phyloP scores from a whole-genome alignment of 2,329 filamentous ascomycete genomes.

The Fusarium cicatricum region DNA sequence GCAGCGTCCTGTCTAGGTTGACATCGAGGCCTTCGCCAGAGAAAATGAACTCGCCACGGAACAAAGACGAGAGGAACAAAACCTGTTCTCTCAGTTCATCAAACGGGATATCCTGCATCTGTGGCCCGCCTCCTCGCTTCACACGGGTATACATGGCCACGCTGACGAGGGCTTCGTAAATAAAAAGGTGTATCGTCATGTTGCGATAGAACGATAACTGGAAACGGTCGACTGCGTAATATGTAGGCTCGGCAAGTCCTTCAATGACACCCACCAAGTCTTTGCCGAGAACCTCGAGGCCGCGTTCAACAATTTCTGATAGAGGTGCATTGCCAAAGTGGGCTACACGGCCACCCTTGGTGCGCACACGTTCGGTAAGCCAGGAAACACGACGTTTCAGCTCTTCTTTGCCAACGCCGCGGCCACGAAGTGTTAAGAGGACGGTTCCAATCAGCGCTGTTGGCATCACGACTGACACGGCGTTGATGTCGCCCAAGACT shows the following conservation, averaged over 20 bases:
- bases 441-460: conserved; percentile 96
- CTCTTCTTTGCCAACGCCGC: conserved; percentile 89
- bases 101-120: conserved; percentile 81
- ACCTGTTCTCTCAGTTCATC: conserved; percentile 79
- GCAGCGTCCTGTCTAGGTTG: conserved; percentile 83
- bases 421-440: conserved; percentile 86
- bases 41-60: conserved; percentile 97
- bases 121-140: conserved; percentile 87
- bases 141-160: conserved; percentile 90
- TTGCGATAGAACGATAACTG: conserved; percentile 98
- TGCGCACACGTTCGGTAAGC: conserved; percentile 81
- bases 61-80: conserved; percentile 88
- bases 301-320: conserved; percentile 84
- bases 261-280: conserved; percentile 84
- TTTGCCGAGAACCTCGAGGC: conserved; percentile 88
- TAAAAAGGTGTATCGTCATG: conserved; percentile 99
- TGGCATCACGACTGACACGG: conserved; percentile 97
- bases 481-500: conserved; percentile 93
- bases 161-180: conserved; percentile 89
- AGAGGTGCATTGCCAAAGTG: conserved; percentile 88
- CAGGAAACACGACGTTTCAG: conserved; percentile 88
- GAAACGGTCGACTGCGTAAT: conserved; percentile 94
- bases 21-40: conserved; percentile 81
- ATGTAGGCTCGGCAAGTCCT: conserved; percentile 88
- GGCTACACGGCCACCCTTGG: conserved; percentile 90